A percentile compares a stretch with the other conserved stretches of the same genome.
Evolutionary conservation across 345 rosid genomes (phyloP).

Genomic region (Draba incana): DNA sequence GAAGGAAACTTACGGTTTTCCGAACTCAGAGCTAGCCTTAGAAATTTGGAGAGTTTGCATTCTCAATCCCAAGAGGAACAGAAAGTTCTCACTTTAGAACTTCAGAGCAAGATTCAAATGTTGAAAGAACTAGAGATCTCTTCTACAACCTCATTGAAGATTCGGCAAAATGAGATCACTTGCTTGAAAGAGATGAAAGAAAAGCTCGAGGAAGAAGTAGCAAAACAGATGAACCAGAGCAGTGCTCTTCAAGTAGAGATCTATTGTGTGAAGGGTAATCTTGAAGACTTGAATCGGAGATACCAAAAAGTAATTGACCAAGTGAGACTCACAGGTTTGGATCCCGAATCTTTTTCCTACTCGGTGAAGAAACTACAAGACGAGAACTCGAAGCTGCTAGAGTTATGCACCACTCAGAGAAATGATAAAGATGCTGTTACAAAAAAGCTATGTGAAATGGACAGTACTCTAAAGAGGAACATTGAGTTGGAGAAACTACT

Average conservation of each 20-base stretch:
- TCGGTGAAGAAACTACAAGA: conserved; percentile 67
- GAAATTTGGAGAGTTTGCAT: conserved; percentile 54
- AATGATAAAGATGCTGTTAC: conserved; percentile 45
- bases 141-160: conserved; percentile 49
- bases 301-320: conserved; percentile 61
- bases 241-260: conserved; percentile 77
- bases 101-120: conserved; percentile 58
- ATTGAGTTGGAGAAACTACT: conserved; percentile 62
- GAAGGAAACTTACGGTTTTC: conserved; percentile 62
- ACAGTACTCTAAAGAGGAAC: conserved; percentile 55
- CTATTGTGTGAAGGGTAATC: conserved; percentile 63
- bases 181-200: conserved; percentile 68
- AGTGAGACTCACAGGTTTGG: conserved; percentile 67
- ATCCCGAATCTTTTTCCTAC: conserved; percentile 53
- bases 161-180: conserved; percentile 56
- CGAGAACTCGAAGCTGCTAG: conserved; percentile 65
- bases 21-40: conserved; percentile 62
- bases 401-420: conserved; percentile 49
- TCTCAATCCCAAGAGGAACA: conserved; percentile 68
- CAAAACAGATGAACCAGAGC: conserved; percentile 61
- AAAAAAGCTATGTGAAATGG: conserved; percentile 35
- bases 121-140: conserved; percentile 60
- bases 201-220: conserved; percentile 76
- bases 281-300: conserved; percentile 57
- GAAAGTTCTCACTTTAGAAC: conserved; percentile 65